Evolutionary conservation across 768 basidiomycete genomes (phyloP).

Genomic region (Porpolomopsis calyptriformis): DNA sequence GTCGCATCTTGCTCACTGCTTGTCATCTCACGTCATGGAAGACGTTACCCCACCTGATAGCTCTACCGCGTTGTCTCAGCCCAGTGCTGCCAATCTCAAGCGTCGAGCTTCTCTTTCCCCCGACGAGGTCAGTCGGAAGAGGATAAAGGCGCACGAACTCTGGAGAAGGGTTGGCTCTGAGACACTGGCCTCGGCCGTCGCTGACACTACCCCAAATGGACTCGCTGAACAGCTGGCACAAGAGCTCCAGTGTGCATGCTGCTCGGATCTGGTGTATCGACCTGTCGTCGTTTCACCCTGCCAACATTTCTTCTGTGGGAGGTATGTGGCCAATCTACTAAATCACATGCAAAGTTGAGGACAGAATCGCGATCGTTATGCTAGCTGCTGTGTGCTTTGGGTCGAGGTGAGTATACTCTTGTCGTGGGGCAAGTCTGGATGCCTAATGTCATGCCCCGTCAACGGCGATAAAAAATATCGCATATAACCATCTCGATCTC

Average conservation of each 20-base stretch:
- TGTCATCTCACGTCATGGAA: too few relatives aligned
- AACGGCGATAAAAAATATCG: too few relatives aligned
- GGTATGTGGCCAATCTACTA: conserved; percentile 32
- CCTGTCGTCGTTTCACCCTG: conserved; percentile 78
- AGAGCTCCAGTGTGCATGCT: conserved; percentile 80
- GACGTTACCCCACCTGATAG: too few relatives aligned
- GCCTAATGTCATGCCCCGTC: too few relatives aligned
- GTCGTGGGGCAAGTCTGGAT: too few relatives aligned
- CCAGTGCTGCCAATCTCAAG: conserved; percentile 29
- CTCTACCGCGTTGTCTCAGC: too few relatives aligned
- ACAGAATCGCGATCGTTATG: not conserved
- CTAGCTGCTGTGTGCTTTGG: conserved; percentile 75
- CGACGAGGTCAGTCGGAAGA: conserved; percentile 48
- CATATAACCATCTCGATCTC: too few relatives aligned
- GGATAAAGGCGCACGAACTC: conserved; percentile 34
- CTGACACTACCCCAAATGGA: conserved; percentile 11
- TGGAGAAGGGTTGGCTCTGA: not conserved
- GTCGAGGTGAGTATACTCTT: conserved; percentile 51
- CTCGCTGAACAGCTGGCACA: conserved; percentile 56
- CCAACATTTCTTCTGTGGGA: conserved; percentile 88
- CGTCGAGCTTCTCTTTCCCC: conserved; percentile 54
- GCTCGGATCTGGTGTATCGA: conserved; percentile 69
- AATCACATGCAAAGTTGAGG: conserved; percentile 4
- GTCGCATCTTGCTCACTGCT: too few relatives aligned
- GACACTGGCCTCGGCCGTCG: conserved; percentile 3